Percentiles rank a stretch among this genome's conserved stretches.
Evolutionary conservation across 2,329 filamentous ascomycete genomes (phyloP).

Genomic region (Beauveria bassiana): DNA sequence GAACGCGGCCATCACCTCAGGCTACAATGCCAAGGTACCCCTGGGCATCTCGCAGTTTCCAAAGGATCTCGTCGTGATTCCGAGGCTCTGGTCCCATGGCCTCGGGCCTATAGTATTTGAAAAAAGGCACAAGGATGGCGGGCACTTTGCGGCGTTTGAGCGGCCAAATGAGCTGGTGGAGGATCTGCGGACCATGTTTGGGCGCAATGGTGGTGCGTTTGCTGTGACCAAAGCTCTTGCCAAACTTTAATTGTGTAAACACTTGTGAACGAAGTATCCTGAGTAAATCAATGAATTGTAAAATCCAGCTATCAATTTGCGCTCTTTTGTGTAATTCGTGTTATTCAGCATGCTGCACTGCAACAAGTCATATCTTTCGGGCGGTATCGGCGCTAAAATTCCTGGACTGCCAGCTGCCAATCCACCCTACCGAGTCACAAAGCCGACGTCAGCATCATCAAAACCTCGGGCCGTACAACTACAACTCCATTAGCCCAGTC

Average conservation of each 20-base stretch:
- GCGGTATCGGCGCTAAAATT: constrained; percentile 10
- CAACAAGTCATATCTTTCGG: neutral
- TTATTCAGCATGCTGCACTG: too few species aligned
- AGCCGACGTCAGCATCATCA: constrained; percentile 2
- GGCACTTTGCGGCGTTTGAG: constrained; percentile 52
- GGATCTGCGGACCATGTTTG: constrained; percentile 49
- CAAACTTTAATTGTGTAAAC: neutral
- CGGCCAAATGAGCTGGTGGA: constrained; percentile 39
- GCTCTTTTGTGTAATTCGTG: too few species aligned
- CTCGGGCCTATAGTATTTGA: constrained; percentile 51
- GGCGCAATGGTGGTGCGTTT: constrained; percentile 37
- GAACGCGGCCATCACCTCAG: neutral
- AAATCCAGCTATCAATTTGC: too few species aligned
- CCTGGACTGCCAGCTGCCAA: neutral
- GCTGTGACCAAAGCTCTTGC: constrained; percentile 22
- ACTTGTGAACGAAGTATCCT: neutral
- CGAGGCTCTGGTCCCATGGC: constrained; percentile 45
- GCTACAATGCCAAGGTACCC: constrained; percentile 19
- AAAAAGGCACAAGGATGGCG: constrained; percentile 38
- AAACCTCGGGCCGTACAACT: neutral
- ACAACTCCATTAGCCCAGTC: neutral
- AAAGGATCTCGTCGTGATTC: constrained; percentile 44
- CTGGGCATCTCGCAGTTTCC: constrained; percentile 46
- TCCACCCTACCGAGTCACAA: neutral
- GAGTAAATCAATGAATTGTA: neutral